A percentile compares a stretch with the other conserved stretches of the same genome.
Evolutionary conservation across 257 asterid genomes (phyloP).

Genomic region (Penstemon barbatus): DNA sequence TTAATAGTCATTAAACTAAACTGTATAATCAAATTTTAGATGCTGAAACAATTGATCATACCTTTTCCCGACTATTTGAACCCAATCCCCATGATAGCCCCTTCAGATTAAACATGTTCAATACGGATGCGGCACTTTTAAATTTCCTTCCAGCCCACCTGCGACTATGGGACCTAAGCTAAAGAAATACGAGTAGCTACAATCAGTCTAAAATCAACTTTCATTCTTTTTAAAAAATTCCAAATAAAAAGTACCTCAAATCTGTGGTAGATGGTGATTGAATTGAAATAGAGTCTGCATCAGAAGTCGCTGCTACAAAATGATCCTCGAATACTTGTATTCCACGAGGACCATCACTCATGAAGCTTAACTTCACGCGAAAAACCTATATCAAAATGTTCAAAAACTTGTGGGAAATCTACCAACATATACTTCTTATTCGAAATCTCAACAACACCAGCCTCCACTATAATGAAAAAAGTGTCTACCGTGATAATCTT

Average conservation of each 20-base stretch:
- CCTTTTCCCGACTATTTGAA: slow-evolving; percentile 81
- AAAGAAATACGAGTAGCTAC: slow-evolving; percentile 32
- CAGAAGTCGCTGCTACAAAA: slow-evolving; percentile 56
- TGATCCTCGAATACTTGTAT: slow-evolving; percentile 54
- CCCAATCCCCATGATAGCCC: slow-evolving; percentile 73
- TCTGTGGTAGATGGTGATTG: slow-evolving; percentile 37
- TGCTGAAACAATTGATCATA: slow-evolving; percentile 22
- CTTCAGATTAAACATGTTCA: slow-evolving; percentile 72
- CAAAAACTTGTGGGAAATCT: too few species aligned
- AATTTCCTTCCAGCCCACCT: slow-evolving; percentile 47
- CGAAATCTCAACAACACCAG: too few species aligned
- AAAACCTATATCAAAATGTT: slow-evolving; percentile 27
- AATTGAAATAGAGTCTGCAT: slow-evolving; percentile 38
- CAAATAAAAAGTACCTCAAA: slow-evolving; percentile 40
- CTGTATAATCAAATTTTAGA: slow-evolving; percentile 10
- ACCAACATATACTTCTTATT: too few species aligned
- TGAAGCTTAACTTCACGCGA: slow-evolving; percentile 39
- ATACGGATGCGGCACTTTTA: slow-evolving; percentile 58
- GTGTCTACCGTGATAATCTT: too few species aligned
- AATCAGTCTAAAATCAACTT: slow-evolving; percentile 26
- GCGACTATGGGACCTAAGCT: slow-evolving; percentile 52
- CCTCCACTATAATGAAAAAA: too few species aligned
- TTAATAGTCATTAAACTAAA: slow-evolving; percentile 25
- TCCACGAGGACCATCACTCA: slow-evolving; percentile 82
- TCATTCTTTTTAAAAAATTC: slow-evolving; percentile 12